phyloP scores from a whole-genome alignment of 1,284 basidiomycete genomes.

The Cutaneotrichosporon daszewskae region DNA sequence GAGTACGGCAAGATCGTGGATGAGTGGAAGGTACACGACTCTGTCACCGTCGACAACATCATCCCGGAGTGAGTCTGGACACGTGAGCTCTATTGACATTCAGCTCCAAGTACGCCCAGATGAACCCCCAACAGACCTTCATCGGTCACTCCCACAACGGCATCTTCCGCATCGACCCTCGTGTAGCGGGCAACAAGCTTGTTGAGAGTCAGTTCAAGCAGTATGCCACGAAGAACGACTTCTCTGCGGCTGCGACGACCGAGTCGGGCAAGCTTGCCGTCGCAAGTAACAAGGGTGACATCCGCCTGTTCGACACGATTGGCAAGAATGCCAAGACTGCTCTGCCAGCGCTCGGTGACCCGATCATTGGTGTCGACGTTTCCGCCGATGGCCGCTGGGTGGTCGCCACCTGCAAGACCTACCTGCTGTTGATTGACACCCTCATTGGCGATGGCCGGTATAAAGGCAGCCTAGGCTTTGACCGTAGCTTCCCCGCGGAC shows the following conservation, averaged over 20 bases:
- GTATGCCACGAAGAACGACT: conserved; percentile 91
- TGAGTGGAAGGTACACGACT: conserved; percentile 94
- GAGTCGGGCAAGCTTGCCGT: conserved; percentile 81
- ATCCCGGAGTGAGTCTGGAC: conserved; percentile 60
- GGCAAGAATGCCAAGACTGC: conserved; percentile 99
- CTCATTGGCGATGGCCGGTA: conserved; percentile 88
- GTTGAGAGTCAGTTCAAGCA: conserved; percentile 95
- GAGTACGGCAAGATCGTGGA: conserved; percentile 96
- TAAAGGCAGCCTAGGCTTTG: conserved; percentile 81
- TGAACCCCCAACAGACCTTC: conserved; percentile 85
- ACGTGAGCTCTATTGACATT: not conserved
- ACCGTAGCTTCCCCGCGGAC: conserved; percentile 89
- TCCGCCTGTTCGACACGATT: conserved; percentile 89
- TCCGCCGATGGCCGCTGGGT: conserved; percentile 91
- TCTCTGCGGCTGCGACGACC: conserved; percentile 89
- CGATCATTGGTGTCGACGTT: conserved; percentile 90
- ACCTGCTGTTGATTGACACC: conserved; percentile 90
- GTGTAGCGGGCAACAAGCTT: conserved; percentile 80
- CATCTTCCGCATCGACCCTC: conserved; percentile 95
- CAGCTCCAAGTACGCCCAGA: conserved; percentile 85
- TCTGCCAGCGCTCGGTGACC: conserved; percentile 90
- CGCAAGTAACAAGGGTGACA: conserved; percentile 93
- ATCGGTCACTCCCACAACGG: conserved; percentile 84
- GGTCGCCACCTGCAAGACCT: conserved; percentile 92
- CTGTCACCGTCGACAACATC: conserved; percentile 78